phyloP scores from a whole-genome alignment of 257 asterid genomes.

The Solanum medicagineum region DNA sequence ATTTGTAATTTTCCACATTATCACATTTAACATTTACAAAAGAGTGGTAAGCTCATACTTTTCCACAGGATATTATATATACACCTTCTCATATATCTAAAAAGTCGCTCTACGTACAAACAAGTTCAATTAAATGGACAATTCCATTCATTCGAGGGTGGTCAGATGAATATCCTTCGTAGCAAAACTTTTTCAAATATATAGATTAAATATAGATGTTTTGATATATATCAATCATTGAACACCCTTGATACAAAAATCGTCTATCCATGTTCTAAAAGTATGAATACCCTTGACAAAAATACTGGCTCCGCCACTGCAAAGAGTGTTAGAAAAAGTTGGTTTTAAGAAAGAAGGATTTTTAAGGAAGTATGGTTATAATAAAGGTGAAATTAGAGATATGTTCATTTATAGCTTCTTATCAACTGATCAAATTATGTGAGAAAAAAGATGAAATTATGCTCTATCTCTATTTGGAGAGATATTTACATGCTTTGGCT shows the following conservation, averaged over 20 bases:
- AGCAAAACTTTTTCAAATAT: too few species aligned
- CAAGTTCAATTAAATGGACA: constrained; percentile 20
- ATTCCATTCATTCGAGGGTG: too few species aligned
- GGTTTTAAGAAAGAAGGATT: constrained; percentile 56
- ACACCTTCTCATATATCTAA: neutral
- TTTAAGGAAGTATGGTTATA: constrained; percentile 48
- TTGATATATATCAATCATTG: too few species aligned
- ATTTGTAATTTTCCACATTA: neutral
- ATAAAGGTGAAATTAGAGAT: constrained; percentile 51
- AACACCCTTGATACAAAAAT: too few species aligned
- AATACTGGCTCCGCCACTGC: neutral
- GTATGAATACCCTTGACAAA: too few species aligned
- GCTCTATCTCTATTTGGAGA: constrained; percentile 21
- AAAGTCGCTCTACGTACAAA: neutral
- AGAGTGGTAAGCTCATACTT: neutral
- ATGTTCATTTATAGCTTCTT: constrained; percentile 56
- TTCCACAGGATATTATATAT: neutral
- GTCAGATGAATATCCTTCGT: too few species aligned
- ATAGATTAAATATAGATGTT: too few species aligned
- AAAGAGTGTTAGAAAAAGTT: constrained; percentile 47
- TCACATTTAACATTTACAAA: neutral
- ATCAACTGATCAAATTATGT: constrained; percentile 14
- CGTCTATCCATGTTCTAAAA: too few species aligned
- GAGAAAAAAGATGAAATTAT: neutral
- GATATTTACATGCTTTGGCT: too few species aligned